Conservation (phyloP, 257 asterid genomes). For the Mitragyna speciosa region DNA sequence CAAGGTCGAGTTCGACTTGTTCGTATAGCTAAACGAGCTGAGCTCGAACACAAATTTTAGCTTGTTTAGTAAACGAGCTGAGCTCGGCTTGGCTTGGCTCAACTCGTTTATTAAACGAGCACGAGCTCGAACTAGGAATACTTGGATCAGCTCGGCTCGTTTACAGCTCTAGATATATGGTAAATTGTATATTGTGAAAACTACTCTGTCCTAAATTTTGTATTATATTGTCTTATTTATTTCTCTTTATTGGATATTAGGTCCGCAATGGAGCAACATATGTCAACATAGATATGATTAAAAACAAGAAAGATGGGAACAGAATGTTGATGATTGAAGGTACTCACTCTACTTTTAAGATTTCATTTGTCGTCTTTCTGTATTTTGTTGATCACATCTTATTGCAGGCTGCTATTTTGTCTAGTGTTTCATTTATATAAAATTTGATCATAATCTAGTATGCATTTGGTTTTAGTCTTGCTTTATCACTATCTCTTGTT, state of each 20-base stretch:
- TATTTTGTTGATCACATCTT: not conserved
- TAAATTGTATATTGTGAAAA: not conserved
- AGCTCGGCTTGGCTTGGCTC: too few relatives aligned
- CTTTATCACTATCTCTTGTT: not conserved
- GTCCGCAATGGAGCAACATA: constrained; percentile 83
- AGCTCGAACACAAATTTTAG: too few relatives aligned
- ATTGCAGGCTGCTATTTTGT: not conserved
- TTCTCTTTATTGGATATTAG: constrained; percentile 35
- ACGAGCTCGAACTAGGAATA: too few relatives aligned
- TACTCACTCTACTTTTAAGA: constrained; percentile 19
- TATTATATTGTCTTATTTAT: not conserved
- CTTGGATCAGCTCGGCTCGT: too few relatives aligned
- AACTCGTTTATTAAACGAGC: too few relatives aligned
- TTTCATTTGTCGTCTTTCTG: not conserved
- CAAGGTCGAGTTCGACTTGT: too few relatives aligned
- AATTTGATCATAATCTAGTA: not conserved
- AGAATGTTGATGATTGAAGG: constrained; percentile 93
- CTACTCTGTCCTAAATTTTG: not conserved
- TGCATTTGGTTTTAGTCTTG: not conserved
- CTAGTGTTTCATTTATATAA: not conserved
- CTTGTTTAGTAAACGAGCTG: too few relatives aligned
- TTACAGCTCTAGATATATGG: too few relatives aligned
- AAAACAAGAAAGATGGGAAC: constrained; percentile 73
- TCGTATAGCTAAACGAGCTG: too few relatives aligned
- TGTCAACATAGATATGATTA: constrained; percentile 71